Evolutionary conservation across 2,329 filamentous ascomycete genomes (phyloP), one percentile per base, ranked within the genome.

Genomic region (Clarireedia hainanense): DNA sequence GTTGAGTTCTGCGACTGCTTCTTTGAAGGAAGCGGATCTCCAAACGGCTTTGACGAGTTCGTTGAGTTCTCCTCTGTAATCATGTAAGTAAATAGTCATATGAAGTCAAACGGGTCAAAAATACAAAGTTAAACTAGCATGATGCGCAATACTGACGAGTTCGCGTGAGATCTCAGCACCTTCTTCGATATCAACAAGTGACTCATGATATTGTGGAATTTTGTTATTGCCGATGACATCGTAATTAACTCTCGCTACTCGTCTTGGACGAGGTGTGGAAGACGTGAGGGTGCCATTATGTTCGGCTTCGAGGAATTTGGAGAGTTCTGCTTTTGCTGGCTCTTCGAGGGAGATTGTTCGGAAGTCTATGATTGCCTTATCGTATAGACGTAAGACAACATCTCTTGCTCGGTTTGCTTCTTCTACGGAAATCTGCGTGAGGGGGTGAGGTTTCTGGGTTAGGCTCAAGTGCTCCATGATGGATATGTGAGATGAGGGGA

Each of bases 311-410:
- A 81, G 67, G 61, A 78, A 82, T 2, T 70, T 71, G 26, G 75
- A 63, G 5, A 80, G 72, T 50, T 78, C 72, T 7, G 68, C 66
- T 70, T 83, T 83, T 6, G 73, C 69, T 2, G 80, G 78, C 64
- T 83, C 79, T 27, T 75, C 70, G 9, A 83, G 70, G 12, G 75
- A 84, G n/a, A 85, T 73, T 24, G 75, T 72, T 65, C 84, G 84
- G 74, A 83, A 86, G 50, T 82, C 77, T 45, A 84, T 73, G 5
- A 76, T 77, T n/a, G 56, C 57, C n/a, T 47, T 50, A n/a, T 49
- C 50, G n/a, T 60, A 50, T 48, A 50, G n/a, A 37, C 47, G 34
- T 14, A 75, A 63, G 50, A 80, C 66, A 17, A 75, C 66, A 72
- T 74, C 39, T 68, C 72, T 2, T 76, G 81, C 78, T 76, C 81